Conservation (phyloP, 169 alveolate species). For the Theileria luwenshuni region DNA sequence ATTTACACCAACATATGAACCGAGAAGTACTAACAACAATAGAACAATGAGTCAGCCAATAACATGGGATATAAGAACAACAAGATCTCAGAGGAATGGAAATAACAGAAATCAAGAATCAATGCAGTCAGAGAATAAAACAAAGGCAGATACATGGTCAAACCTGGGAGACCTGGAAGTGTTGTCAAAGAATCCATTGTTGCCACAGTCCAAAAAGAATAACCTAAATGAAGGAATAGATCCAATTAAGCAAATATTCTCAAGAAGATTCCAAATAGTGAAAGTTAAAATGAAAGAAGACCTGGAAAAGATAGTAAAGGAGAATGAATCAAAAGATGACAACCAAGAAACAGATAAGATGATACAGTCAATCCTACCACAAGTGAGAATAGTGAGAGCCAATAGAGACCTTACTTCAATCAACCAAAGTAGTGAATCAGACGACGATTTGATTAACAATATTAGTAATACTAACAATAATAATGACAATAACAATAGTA, state of each 20-base stretch:
- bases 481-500: too few species aligned
- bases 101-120: background rate
- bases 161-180: conserved; percentile 35
- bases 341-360: too few species aligned
- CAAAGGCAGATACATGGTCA: conserved; percentile 32
- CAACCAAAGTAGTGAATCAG: too few species aligned
- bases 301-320: too few species aligned
- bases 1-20: background rate
- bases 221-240: background rate
- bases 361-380: too few species aligned
- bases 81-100: background rate
- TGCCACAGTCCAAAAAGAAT: conserved; percentile 39
- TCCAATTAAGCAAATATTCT: background rate
- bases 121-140: conserved; percentile 4
- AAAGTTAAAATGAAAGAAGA: too few species aligned
- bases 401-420: too few species aligned
- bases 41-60: background rate
- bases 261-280: background rate
- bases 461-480: too few species aligned
- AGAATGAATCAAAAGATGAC: too few species aligned
- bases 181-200: conserved; percentile 43
- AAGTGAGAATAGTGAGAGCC: too few species aligned
- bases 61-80: background rate
- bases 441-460: too few species aligned
- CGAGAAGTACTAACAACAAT: background rate